These are phyloP conservation scores for Russula olivacea DNA, from an alignment of 768 basidiomycete genomes.

Conservation along the genomic window DNA sequence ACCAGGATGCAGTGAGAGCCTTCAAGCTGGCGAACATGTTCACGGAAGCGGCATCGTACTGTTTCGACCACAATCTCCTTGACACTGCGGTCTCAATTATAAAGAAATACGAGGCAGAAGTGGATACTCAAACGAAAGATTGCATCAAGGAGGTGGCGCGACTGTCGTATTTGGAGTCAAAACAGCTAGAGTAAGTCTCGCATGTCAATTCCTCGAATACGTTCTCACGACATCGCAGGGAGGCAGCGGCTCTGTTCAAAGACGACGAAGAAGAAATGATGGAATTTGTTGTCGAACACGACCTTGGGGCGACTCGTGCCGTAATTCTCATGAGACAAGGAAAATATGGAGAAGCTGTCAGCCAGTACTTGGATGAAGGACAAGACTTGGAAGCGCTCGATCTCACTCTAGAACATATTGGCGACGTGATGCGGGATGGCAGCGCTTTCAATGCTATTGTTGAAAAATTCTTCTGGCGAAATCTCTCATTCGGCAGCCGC, in stretches of 20 bases:
- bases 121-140: constrained; percentile 13
- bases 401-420: constrained; percentile 37
- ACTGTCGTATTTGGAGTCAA: constrained; percentile 7
- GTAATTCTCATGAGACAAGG: constrained; percentile 40
- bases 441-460: constrained; percentile 30
- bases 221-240: constrained; percentile 32
- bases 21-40: constrained; percentile 10
- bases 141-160: constrained; percentile 12
- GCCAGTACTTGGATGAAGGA: constrained; percentile 45
- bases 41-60: constrained; percentile 18
- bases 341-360: constrained; percentile 45
- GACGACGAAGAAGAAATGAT: constrained; percentile 47
- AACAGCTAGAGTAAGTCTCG: constrained; percentile 13
- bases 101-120: neutral
- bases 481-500: constrained; percentile 17
- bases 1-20: constrained; percentile 2
- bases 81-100: constrained; percentile 7
- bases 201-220: neutral
- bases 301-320: constrained; percentile 45
- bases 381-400: constrained; percentile 43
- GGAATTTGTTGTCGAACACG: constrained; percentile 51
- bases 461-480: constrained; percentile 36
- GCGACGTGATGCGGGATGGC: constrained; percentile 26
- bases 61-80: constrained; percentile 18
- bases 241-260: constrained; percentile 44